phyloP scores from a whole-genome alignment of 1,284 basidiomycete species.

The Anthracocystis walkeri region DNA sequence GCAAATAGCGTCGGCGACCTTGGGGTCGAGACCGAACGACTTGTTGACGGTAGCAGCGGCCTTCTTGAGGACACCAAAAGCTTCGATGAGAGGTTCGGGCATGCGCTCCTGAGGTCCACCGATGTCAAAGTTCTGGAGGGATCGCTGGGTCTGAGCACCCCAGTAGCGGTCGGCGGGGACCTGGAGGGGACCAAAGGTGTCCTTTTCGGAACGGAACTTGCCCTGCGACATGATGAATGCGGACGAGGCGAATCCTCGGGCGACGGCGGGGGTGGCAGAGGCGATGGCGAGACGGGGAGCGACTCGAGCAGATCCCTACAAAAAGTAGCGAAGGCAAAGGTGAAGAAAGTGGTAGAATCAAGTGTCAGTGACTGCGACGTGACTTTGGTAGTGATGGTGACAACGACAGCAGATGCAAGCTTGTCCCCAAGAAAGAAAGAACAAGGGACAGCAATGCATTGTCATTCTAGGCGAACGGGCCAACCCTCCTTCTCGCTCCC shows the following conservation, averaged over 20 bases:
- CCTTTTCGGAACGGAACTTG: slow-evolving; percentile 70
- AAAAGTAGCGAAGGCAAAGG: neutral
- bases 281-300: slow-evolving; percentile 39
- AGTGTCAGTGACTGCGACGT: neutral
- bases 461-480: slow-evolving; percentile 26
- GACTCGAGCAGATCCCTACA: slow-evolving; percentile 33
- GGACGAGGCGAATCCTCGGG: slow-evolving; percentile 43
- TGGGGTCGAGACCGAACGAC: slow-evolving; percentile 88
- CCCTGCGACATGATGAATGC: slow-evolving; percentile 44
- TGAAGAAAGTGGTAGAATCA: neutral
- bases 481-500: slow-evolving; percentile 10
- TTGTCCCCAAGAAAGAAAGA: neutral
- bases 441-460: neutral
- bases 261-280: slow-evolving; percentile 22
- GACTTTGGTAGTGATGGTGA: neutral
- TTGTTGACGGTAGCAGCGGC: slow-evolving; percentile 93
- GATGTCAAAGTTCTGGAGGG: slow-evolving; percentile 98
- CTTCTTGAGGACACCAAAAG: slow-evolving; percentile 97
- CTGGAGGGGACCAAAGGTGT: slow-evolving; percentile 91
- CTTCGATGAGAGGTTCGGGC: slow-evolving; percentile 93
- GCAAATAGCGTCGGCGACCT: slow-evolving; percentile 88
- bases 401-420: neutral
- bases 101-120: slow-evolving; percentile 92
- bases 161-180: slow-evolving; percentile 96
- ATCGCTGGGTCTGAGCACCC: slow-evolving; percentile 98